These are phyloP conservation scores for Mycena metata DNA, from an alignment of 768 basidiomycete genomes.

Conservation along the genomic window DNA sequence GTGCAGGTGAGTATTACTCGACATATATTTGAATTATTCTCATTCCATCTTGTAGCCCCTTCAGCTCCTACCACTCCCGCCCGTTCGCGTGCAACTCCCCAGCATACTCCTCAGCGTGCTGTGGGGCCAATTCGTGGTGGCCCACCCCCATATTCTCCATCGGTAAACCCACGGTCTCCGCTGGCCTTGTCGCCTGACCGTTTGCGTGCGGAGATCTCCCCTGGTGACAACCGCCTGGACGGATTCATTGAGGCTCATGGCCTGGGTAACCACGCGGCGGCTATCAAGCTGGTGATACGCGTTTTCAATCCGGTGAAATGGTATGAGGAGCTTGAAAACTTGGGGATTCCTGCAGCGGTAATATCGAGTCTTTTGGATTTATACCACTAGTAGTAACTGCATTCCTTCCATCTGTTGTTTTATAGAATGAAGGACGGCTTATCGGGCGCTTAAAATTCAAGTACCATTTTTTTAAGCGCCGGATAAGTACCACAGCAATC, in stretches of 20 bases:
- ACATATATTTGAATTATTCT: neutral
- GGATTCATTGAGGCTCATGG: too few relatives aligned
- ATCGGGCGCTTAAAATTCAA: too few relatives aligned
- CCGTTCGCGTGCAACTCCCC: too few relatives aligned
- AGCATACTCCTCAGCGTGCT: neutral
- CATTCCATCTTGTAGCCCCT: neutral
- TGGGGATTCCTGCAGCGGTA: neutral
- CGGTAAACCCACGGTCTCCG: neutral
- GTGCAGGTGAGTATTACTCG: neutral
- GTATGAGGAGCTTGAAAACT: neutral
- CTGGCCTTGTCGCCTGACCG: neutral
- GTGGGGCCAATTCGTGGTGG: too few relatives aligned
- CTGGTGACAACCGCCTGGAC: too few relatives aligned
- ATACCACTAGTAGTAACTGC: too few relatives aligned
- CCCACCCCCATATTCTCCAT: neutral
- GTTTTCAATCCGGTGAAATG: neutral
- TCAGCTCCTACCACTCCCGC: neutral
- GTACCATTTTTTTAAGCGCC: too few relatives aligned
- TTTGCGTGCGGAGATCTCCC: too few relatives aligned
- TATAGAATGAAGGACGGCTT: too few relatives aligned
- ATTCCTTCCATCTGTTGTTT: too few relatives aligned
- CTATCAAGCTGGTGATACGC: constrained; percentile 7
- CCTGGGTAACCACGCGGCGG: neutral
- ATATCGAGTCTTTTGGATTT: neutral
- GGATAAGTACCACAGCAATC: too few relatives aligned